phyloP scores from a whole-genome alignment of 208 protist genomes.

The Polymyxa betae region DNA sequence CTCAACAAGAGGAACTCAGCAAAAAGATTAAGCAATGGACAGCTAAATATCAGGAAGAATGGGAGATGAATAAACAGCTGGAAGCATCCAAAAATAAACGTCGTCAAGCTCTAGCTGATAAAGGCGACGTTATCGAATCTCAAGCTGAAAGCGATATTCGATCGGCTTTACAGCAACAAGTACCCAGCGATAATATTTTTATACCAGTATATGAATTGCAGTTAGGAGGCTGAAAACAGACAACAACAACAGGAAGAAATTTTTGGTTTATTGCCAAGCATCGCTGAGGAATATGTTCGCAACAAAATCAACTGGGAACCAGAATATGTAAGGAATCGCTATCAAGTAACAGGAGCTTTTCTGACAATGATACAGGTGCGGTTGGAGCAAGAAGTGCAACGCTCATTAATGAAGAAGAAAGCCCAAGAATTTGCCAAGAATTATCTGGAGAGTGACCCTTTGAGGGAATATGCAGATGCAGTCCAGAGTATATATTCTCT shows the following conservation, averaged over 20 bases:
- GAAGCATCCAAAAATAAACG: not conserved
- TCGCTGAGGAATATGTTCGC: not conserved
- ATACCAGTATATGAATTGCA: not conserved
- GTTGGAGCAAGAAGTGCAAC: constrained; percentile 22
- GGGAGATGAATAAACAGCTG: not conserved
- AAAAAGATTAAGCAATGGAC: constrained; percentile 22
- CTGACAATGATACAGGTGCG: not conserved
- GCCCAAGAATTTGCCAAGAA: not conserved
- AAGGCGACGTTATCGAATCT: not conserved
- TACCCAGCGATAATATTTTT: not conserved
- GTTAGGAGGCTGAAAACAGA: not conserved
- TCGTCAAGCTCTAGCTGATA: not conserved
- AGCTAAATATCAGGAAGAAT: not conserved
- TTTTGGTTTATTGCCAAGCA: not conserved
- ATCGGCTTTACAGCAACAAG: not conserved
- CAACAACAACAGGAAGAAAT: not conserved
- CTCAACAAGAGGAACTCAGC: not conserved
- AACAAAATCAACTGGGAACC: constrained; percentile 3
- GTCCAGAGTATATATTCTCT: not conserved
- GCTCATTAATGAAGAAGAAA: not conserved
- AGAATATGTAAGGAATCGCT: not conserved
- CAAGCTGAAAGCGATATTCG: not conserved
- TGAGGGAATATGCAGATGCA: not conserved
- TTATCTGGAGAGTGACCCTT: constrained; percentile 15
- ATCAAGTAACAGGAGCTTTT: not conserved